Evolutionary conservation across 805 yeast species (phyloP), one percentile per base, ranked within the genome.

Genomic region (Ogataea pignaliae): DNA sequence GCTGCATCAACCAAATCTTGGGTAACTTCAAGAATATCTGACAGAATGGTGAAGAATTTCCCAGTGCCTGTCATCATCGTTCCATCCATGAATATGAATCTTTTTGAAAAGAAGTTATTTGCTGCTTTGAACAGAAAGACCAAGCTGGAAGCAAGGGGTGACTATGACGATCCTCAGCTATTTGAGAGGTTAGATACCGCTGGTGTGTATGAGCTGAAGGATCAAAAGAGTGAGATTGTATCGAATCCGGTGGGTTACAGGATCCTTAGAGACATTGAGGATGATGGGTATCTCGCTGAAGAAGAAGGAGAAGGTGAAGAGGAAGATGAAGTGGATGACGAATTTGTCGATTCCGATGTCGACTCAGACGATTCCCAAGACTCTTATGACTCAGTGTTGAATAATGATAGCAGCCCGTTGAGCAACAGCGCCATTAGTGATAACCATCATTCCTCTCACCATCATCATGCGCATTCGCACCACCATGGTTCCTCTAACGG

Each of bases 1-100:
- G 79, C 80, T 1, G 64, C 69, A 14, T 81, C 84, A 2, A 66
- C 79, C 18, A 67, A 75, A 45, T 71, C 83, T 18, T 79, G 88
- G 85, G 65, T 65, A 34, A 76, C 85, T 5, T 74, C 82, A 29
- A 76, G 83, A 50, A 63, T 84, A 34, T 74, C 85, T 18, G 87
- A 82, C 56, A 65, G 86, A 39, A 66, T 83, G 37, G 84, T 83
- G 28, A 80, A 78, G 54, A 76, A 75, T 53, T 80, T 73, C 51
- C 79, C 82, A 3, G 72, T 82, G 13, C 89, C 90, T 0, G 75
- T 80, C n/a, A 71, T 83, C 18, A 75, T 83, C 39, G 83, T 79
- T 0, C 85, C 89, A 1, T 79, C 85, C 2, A 59, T 68, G 48
- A 78, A 80, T 44, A 71, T 79, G 78, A 67, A 68, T 36, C 50